phyloP scores from a whole-genome alignment of 768 basidiomycete species.

The Xerocomellus intermedius region DNA sequence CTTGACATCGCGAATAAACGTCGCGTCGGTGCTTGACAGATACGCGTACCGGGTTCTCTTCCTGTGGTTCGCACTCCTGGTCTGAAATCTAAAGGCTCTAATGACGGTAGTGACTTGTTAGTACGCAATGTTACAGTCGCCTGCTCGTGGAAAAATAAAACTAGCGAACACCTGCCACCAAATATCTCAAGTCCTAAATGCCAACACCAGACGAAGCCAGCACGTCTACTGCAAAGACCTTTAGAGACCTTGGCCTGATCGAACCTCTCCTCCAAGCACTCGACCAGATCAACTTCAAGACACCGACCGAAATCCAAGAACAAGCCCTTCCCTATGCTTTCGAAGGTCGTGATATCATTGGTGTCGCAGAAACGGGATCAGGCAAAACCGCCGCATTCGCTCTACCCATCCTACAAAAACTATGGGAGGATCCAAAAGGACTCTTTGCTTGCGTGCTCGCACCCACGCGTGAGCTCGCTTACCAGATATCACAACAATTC shows the following conservation, averaged over 20 bases:
- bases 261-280: slow-evolving; percentile 87
- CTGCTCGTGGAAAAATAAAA: slow-evolving; percentile 15
- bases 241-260: slow-evolving; percentile 84
- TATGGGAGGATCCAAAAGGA: slow-evolving; percentile 95
- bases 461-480: slow-evolving; percentile 97
- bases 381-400: slow-evolving; percentile 99
- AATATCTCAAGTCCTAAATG: slow-evolving; percentile 39
- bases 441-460: slow-evolving; percentile 92
- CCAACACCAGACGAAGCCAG: slow-evolving; percentile 63
- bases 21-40: background rate
- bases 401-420: slow-evolving; percentile 89
- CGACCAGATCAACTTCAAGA: slow-evolving; percentile 74
- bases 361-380: slow-evolving; percentile 96
- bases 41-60: background rate
- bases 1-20: slow-evolving; percentile 30
- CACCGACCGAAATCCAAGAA: slow-evolving; percentile 88
- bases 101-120: background rate
- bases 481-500: slow-evolving; percentile 97
- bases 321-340: slow-evolving; percentile 85
- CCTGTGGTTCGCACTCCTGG: background rate
- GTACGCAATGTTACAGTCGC: no score
- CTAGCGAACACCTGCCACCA: background rate
- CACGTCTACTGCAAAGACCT: slow-evolving; percentile 50
- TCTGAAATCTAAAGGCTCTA: background rate
- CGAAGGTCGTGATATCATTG: slow-evolving; percentile 92